Base-by-base conservation (phyloP, 179 eudicot genomes). In the Camellia oleifera region DNA sequence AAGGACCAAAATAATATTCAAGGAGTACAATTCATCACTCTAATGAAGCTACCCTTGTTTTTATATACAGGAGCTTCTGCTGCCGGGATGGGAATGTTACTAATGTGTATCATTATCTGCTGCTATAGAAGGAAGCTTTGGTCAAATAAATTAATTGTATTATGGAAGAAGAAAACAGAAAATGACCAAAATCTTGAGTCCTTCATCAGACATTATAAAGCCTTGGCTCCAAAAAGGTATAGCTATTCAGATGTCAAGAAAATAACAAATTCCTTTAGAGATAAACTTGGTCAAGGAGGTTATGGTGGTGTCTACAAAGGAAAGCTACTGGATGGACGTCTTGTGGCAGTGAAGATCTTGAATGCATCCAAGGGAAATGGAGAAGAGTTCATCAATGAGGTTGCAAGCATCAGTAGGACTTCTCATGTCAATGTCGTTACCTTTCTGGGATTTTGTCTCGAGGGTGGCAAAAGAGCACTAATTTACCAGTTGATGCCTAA, bases 331-430 rank as follows among this genome's bases (percentile, higher is more conserved):
- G 75, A 64, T 58, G 75, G 81, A 7, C 64, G 57, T 42, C 64
- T 20, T n/a, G 84, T 84, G 63, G 87, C 84, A 4, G 87, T 84
- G 6, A 84, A 84, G 32, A 63, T 79, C n/a, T 66, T 84, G 17
- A 64, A 79, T 53, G 26, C 20, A 20, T 78, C 84, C 42, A 78
- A 81, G 26, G 82, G 81, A 18, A 84, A 76, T 15, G 86, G 86
- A 18, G 81, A 84, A 69, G 86, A 84, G 7, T 84, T 84, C 67
- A 76, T 84, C 17, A 84, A 84, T 17, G 84, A 84, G 69, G 79
- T 84, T 40, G 75, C 79, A 5, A 84, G 81, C 64, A 81, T 84
- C 7, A 77, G 86, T 48, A 72, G 77, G 42, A 84, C 82, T 57
- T 79, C 79, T 69, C 86, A 84, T 50, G 77, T 84, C 11, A 84